phyloP scores from a whole-genome alignment of 352 stramenopile genomes.

The Globisporangium echinulatum region DNA sequence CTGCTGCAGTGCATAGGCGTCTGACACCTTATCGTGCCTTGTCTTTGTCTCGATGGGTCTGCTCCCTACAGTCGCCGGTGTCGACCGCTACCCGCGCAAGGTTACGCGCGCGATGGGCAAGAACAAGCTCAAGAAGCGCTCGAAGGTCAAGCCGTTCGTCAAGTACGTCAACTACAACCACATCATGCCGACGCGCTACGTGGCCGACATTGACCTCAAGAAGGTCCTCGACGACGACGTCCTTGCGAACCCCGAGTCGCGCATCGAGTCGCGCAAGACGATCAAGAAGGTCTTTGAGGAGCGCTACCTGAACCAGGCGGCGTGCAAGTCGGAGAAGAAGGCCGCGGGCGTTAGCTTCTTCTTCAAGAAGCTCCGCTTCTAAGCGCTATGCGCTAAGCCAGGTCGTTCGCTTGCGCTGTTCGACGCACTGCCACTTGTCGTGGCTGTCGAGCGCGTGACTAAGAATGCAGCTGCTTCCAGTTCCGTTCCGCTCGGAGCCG shows the following conservation, averaged over 20 bases:
- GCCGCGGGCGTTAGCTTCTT: constrained; percentile 97
- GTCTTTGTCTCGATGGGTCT: background rate
- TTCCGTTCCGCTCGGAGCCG: constrained; percentile 49
- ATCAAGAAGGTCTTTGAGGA: constrained; percentile 99
- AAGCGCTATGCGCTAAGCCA: constrained; percentile 44
- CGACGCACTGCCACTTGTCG: constrained; percentile 18
- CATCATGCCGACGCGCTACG: constrained; percentile 99
- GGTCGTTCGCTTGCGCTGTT: constrained; percentile 5
- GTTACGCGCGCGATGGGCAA: constrained; percentile 96
- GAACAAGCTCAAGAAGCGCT: constrained; percentile 96
- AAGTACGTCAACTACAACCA: constrained; percentile 99
- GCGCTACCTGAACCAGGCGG: constrained; percentile 94
- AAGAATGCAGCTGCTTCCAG: constrained; percentile 61
- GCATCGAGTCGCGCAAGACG: constrained; percentile 94
- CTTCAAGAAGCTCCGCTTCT: constrained; percentile 99
- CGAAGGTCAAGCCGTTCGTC: constrained; percentile 98
- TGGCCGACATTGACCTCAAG: constrained; percentile 99
- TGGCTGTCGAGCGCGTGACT: constrained; percentile 16
- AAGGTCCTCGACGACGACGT: constrained; percentile 94
- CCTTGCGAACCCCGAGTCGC: constrained; percentile 72
- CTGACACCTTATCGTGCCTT: background rate
- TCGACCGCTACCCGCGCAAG: constrained; percentile 95
- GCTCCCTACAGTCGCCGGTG: constrained; percentile 80
- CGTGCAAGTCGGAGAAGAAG: constrained; percentile 98
- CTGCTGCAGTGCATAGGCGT: background rate